These are phyloP conservation scores for Chenopodium berlandieri DNA, from an alignment of 148 eudicot genomes.

Conservation along the genomic window DNA sequence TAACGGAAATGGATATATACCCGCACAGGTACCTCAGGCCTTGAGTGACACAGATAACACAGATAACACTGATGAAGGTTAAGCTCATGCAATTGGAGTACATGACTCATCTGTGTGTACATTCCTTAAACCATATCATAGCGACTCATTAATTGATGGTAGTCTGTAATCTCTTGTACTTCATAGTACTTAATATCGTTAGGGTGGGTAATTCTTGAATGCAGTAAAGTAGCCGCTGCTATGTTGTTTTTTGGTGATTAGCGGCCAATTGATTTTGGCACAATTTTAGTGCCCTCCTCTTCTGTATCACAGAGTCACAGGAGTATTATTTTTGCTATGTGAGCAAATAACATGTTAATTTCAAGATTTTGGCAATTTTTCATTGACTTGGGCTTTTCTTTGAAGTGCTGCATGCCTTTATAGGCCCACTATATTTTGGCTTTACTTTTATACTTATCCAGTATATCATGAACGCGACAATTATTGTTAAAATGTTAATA, in stretches of 20 bases:
- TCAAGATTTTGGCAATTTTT: too few species aligned
- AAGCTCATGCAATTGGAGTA: neutral
- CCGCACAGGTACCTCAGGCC: constrained; percentile 7
- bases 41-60: neutral
- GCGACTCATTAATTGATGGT: neutral
- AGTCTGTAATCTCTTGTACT: neutral
- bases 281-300: neutral
- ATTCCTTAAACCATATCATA: constrained; percentile 2
- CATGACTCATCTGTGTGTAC: neutral
- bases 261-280: constrained; percentile 20
- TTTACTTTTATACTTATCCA: neutral
- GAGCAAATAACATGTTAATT: neutral
- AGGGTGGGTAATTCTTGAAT: neutral
- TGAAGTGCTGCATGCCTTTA: neutral
- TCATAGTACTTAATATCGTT: neutral
- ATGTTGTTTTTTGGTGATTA: neutral
- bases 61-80: neutral
- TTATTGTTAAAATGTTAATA: too few species aligned
- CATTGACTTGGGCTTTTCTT: neutral
- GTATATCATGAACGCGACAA: too few species aligned
- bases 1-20: neutral
- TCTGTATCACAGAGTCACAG: neutral
- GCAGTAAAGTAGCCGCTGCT: neutral
- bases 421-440: neutral
- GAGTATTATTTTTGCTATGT: neutral